Conservation (phyloP, 1,284 basidiomycete species). For the Moesziomyces sp. region DNA sequence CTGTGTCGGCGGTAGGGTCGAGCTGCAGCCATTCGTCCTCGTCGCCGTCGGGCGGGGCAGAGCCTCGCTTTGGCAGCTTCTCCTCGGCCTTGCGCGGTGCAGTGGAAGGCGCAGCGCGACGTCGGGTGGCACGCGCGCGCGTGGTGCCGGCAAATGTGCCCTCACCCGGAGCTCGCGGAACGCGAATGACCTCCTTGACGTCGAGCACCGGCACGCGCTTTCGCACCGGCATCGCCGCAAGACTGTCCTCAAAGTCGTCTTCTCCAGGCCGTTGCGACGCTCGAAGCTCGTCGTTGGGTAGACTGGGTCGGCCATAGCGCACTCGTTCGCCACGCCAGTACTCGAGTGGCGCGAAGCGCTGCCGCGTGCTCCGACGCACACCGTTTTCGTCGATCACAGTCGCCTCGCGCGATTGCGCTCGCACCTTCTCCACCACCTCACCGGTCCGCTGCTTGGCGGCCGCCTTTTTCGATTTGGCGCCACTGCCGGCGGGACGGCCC, state of each 20-base stretch:
- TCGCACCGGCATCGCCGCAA: conserved; percentile 23
- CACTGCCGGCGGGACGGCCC: conserved; percentile 5
- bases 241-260: conserved; percentile 55
- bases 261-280: conserved; percentile 34
- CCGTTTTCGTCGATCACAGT: conserved; percentile 71
- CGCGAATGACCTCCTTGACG: conserved; percentile 82
- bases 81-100: conserved; percentile 45
- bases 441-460: conserved; percentile 12
- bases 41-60: conserved; percentile 54
- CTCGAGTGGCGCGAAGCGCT: conserved; percentile 81
- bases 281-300: conserved; percentile 34
- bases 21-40: conserved; percentile 66
- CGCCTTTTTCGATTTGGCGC: conserved; percentile 25
- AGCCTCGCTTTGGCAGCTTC: conserved; percentile 65
- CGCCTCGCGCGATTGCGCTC: conserved; percentile 16
- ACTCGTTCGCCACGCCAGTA: conserved; percentile 94
- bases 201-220: conserved; percentile 74
- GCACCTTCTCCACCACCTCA: conserved; percentile 40
- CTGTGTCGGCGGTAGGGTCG: conserved; percentile 69
- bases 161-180: conserved; percentile 76
- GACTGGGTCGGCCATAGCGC: conserved; percentile 73
- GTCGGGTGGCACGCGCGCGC: conserved; percentile 3
- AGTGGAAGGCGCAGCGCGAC: conserved; percentile 8
- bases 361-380: conserved; percentile 79
- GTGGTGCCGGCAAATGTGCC: conserved; percentile 64